Evolutionary conservation across 1,139 yeast species (phyloP).

Genomic region (Candida buenavistaensis): DNA sequence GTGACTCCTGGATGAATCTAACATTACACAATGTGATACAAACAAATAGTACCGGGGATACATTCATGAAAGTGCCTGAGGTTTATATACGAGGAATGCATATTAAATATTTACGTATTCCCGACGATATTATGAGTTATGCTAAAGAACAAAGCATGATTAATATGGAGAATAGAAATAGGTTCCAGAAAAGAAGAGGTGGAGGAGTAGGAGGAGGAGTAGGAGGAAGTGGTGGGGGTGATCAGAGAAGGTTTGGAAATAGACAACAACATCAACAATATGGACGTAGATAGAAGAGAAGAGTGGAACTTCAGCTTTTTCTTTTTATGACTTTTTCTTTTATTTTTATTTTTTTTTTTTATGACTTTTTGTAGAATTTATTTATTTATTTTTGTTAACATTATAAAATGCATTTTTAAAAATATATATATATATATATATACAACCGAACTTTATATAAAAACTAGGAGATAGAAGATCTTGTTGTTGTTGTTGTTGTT

Average conservation of each 20-base stretch:
- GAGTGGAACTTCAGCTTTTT: background rate
- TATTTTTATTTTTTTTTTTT: too few relatives aligned
- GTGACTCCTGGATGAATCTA: conserved; percentile 96
- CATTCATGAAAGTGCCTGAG: conserved; percentile 69
- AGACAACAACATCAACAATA: conserved; percentile 5
- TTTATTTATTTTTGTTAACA: too few relatives aligned
- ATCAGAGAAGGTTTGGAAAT: conserved; percentile 6
- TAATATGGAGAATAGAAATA: conserved; percentile 51
- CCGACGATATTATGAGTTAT: conserved; percentile 70
- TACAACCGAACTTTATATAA: too few relatives aligned
- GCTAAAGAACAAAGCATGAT: conserved; percentile 68
- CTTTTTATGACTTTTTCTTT: conserved; percentile 1
- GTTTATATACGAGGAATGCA: conserved; percentile 86
- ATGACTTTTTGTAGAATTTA: too few relatives aligned
- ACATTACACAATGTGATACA: conserved; percentile 79
- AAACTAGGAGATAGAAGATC: too few relatives aligned
- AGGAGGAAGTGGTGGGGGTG: background rate
- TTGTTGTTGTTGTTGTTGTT: too few relatives aligned
- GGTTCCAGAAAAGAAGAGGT: conserved; percentile 47
- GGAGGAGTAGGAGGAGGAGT: conserved; percentile 14
- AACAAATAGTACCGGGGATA: conserved; percentile 67
- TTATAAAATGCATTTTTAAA: too few relatives aligned
- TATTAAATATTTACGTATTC: conserved; percentile 48
- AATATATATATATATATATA: too few relatives aligned
- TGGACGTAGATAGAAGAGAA: conserved; percentile 2